Evolutionary conservation across 306 rosid genomes (phyloP).

Genomic region (Canavalia gladiata): DNA sequence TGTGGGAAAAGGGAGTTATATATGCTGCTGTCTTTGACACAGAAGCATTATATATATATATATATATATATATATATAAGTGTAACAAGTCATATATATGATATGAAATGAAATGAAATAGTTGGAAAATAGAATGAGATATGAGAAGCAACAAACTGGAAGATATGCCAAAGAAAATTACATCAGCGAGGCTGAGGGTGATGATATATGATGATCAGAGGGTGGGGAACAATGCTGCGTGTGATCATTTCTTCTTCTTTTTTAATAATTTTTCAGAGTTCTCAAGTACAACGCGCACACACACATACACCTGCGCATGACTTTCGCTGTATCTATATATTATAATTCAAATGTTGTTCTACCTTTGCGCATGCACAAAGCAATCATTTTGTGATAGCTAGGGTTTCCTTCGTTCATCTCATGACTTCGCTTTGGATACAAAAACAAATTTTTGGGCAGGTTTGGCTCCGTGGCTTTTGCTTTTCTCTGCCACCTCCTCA

Average conservation of each 20-base stretch:
- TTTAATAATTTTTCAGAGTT: constrained; percentile 23
- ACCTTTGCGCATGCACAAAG: constrained; percentile 70
- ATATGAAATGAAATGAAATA: constrained; percentile 34
- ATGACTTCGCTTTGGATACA: constrained; percentile 7
- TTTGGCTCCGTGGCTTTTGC: background rate
- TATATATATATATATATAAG: background rate
- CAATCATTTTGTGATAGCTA: constrained; percentile 63
- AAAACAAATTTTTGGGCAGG: constrained; percentile 39
- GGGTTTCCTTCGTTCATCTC: constrained; percentile 52
- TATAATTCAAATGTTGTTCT: constrained; percentile 58
- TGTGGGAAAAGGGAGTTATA: background rate
- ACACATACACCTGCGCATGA: constrained; percentile 46
- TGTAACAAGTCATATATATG: constrained; percentile 15
- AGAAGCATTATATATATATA: background rate
- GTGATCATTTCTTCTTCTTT: constrained; percentile 54
- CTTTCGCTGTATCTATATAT: constrained; percentile 45
- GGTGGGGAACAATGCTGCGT: constrained; percentile 51
- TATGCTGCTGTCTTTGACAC: background rate
- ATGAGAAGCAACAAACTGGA: constrained; percentile 40
- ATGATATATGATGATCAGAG: constrained; percentile 52
- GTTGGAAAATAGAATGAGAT: constrained; percentile 24
- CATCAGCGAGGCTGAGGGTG: constrained; percentile 50
- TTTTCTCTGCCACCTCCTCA: constrained; percentile 10
- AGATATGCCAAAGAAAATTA: constrained; percentile 49
- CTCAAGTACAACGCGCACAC: constrained; percentile 50